phyloP scores from a whole-genome alignment of 768 basidiomycete species.

The Rhizopogon vinicolor region DNA sequence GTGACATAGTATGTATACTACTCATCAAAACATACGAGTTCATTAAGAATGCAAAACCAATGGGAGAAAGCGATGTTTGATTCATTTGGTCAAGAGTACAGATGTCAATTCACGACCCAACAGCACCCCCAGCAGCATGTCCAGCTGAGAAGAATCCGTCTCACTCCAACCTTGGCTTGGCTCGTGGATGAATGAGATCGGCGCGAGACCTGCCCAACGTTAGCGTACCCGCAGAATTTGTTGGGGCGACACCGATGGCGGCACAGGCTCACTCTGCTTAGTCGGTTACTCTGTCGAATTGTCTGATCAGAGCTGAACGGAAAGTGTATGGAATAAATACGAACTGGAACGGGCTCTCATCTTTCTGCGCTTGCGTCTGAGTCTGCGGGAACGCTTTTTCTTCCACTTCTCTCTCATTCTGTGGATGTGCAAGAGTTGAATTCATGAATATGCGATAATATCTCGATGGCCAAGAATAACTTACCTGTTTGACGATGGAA shows the following conservation, averaged over 20 bases:
- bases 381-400: conserved; percentile 91
- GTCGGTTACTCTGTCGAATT: conserved; percentile 32
- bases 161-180: background rate
- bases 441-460: too few species aligned
- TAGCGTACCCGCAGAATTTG: background rate
- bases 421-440: background rate
- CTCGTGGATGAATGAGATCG: background rate
- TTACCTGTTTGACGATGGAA: conserved; percentile 26
- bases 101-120: conserved; percentile 1
- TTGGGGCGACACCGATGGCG: conserved; percentile 3
- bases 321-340: conserved; percentile 27
- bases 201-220: conserved; percentile 1
- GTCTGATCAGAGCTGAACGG: background rate
- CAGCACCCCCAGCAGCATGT: conserved; percentile 3
- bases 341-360: conserved; percentile 92
- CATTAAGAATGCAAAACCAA: background rate
- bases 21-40: too few species aligned
- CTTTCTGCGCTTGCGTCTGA: conserved; percentile 93
- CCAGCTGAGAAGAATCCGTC: conserved; percentile 2
- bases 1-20: too few species aligned
- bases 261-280: conserved; percentile 23
- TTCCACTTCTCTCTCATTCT: conserved; percentile 98
- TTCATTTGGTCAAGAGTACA: conserved; percentile 7
- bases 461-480: background rate
- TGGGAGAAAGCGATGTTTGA: conserved; percentile 5